Conservation (phyloP, 2,329 filamentous ascomycete species). For the Ophiostoma piceae region DNA sequence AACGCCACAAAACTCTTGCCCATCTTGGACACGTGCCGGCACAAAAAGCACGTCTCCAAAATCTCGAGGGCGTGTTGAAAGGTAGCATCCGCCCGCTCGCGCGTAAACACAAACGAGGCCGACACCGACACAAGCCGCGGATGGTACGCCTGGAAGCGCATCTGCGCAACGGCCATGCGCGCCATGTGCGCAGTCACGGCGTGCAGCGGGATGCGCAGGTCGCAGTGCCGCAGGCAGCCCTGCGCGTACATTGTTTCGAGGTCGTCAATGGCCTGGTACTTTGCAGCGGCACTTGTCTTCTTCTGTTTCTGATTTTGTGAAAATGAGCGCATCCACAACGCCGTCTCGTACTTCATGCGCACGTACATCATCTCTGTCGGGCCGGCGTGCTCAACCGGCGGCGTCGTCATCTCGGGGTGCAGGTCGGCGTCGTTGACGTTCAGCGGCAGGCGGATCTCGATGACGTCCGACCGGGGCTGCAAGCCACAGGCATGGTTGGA, state of each 20-base stretch:
- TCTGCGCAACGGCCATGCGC: slow-evolving; percentile 29
- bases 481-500: slow-evolving; percentile 18
- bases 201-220: slow-evolving; percentile 33
- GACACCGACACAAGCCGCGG: slow-evolving; percentile 20
- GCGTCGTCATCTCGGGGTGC: slow-evolving; percentile 43
- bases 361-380: slow-evolving; percentile 54
- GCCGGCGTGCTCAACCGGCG: slow-evolving; percentile 44
- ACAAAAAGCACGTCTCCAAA: slow-evolving; percentile 29
- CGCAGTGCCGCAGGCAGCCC: slow-evolving; percentile 29
- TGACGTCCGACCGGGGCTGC: slow-evolving; percentile 37
- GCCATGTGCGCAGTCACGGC: slow-evolving; percentile 29
- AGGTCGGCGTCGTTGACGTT: slow-evolving; percentile 54
- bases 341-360: slow-evolving; percentile 33
- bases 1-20: slow-evolving; percentile 31
- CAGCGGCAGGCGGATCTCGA: slow-evolving; percentile 48
- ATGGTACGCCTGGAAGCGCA: slow-evolving; percentile 33
- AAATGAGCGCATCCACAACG: slow-evolving; percentile 30
- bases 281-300: not conserved
- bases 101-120: not conserved
- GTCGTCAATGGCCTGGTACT: slow-evolving; percentile 30
- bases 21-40: slow-evolving; percentile 23
- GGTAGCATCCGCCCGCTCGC: not conserved
- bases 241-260: slow-evolving; percentile 30
- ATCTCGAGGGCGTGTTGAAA: slow-evolving; percentile 25
- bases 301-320: not conserved